Percentiles rank a stretch among this genome's conserved stretches.
phyloP scores from a whole-genome alignment of 108 stramenopile genomes.

The Nitzschia sp. region DNA sequence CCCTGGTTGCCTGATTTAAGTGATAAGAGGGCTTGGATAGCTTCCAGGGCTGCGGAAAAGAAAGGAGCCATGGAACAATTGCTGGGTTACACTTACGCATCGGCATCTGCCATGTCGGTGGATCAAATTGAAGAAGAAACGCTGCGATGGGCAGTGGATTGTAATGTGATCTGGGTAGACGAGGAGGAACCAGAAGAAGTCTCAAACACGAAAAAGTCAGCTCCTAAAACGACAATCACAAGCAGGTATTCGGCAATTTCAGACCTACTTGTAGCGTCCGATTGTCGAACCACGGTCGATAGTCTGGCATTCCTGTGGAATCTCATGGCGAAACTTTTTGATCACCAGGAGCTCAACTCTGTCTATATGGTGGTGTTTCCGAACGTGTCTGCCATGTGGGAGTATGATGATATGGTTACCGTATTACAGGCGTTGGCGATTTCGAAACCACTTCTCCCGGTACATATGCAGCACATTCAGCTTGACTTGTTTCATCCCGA shows the following conservation, averaged over 20 bases:
- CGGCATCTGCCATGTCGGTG: conserved; percentile 5
- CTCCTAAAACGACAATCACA: neutral
- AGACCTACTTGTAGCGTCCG: conserved; percentile 25
- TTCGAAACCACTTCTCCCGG: conserved; percentile 17
- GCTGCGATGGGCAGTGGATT: conserved; percentile 22
- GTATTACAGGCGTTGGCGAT: conserved; percentile 27
- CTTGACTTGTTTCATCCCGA: conserved; percentile 38
- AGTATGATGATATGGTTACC: conserved; percentile 28
- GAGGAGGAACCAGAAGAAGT: neutral
- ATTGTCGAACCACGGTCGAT: conserved; percentile 6
- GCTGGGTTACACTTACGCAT: conserved; percentile 17
- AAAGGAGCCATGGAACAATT: conserved; percentile 17
- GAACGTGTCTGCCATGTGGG: conserved; percentile 17
- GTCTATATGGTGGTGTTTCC: conserved; percentile 28
- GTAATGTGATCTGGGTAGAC: conserved; percentile 13
- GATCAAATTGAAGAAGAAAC: conserved; percentile 33
- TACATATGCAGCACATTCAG: conserved; percentile 4
- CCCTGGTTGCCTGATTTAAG: neutral
- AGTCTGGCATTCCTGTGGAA: conserved; percentile 24
- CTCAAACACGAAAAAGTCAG: neutral
- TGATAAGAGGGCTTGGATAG: conserved; percentile 6
- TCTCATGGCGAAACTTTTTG: conserved; percentile 8
- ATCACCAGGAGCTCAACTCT: conserved; percentile 8
- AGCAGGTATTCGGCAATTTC: conserved; percentile 17
- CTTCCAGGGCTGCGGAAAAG: conserved; percentile 20